phyloP scores from a whole-genome alignment of 2,329 filamentous ascomycete species.

The Diplodia intermedia region DNA sequence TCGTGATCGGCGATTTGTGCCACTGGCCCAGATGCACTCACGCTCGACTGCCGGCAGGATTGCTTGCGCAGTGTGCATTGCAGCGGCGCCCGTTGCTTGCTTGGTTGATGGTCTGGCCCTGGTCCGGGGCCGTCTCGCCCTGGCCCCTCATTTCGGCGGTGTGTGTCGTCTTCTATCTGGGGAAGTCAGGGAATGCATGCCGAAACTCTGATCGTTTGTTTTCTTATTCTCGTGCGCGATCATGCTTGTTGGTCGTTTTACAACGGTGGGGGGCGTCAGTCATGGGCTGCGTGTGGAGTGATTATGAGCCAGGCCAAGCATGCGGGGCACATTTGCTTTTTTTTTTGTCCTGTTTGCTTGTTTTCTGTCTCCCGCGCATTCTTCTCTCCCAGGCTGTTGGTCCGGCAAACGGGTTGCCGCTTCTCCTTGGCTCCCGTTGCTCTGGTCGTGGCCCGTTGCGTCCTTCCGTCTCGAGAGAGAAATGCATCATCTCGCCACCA shows the following conservation, averaged over 20 bases:
- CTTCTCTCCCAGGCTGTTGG: background rate
- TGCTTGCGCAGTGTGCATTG: constrained; percentile 11
- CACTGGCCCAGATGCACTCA: background rate
- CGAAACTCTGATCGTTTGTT: background rate
- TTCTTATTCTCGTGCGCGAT: background rate
- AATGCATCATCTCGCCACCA: background rate
- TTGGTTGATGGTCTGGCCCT: background rate
- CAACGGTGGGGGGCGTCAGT: background rate
- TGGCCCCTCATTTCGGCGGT: background rate
- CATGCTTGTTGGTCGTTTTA: background rate
- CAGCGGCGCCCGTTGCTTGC: background rate
- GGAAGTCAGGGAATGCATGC: background rate
- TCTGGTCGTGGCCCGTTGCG: background rate
- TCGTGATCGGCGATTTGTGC: constrained; percentile 26
- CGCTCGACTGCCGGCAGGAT: constrained; percentile 29
- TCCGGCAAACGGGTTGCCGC: background rate
- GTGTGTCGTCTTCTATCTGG: background rate
- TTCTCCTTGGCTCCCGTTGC: background rate
- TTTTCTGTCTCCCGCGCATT: background rate
- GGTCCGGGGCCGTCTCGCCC: no score
- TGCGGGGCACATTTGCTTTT: background rate
- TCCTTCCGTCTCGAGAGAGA: background rate
- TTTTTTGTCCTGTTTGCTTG: background rate
- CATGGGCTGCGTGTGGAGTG: background rate
- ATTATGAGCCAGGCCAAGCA: background rate